Conservation (phyloP, 495 filamentous ascomycete genomes). For the Daldinia decipiens region DNA sequence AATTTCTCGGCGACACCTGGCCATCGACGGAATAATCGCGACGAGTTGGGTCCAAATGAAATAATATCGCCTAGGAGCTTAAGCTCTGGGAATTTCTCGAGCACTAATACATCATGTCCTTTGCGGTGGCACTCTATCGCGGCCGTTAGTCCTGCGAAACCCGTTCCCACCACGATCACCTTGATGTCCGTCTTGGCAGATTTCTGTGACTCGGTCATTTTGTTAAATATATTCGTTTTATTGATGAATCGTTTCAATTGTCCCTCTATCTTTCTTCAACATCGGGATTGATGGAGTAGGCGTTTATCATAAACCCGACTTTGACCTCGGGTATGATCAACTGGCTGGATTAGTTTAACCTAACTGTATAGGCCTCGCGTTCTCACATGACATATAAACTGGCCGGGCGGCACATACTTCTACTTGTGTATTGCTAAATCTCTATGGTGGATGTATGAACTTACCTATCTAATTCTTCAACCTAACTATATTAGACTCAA, state of each 20-base stretch:
- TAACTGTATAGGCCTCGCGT: slow-evolving; percentile 9
- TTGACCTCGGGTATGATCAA: slow-evolving; percentile 23
- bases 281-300: slow-evolving; percentile 6
- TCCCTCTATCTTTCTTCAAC: slow-evolving; percentile 15
- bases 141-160: slow-evolving; percentile 69
- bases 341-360: slow-evolving; percentile 1
- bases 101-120: slow-evolving; percentile 65
- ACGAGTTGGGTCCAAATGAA: slow-evolving; percentile 61
- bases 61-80: slow-evolving; percentile 63
- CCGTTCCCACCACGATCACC: slow-evolving; percentile 68
- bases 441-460: slow-evolving; percentile 13
- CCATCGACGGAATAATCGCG: slow-evolving; percentile 59
- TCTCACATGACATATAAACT: slow-evolving; percentile 19
- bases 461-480: slow-evolving; percentile 17
- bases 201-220: slow-evolving; percentile 44
- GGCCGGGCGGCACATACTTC: slow-evolving; percentile 27
- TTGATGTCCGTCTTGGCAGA: slow-evolving; percentile 57
- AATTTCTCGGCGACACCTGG: slow-evolving; percentile 59
- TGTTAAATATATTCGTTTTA: background rate
- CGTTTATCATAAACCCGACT: slow-evolving; percentile 9
- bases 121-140: slow-evolving; percentile 71
- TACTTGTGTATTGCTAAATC: slow-evolving; percentile 8
- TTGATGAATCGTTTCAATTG: background rate
- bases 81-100: slow-evolving; percentile 62
- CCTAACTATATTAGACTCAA: slow-evolving; percentile 32